Conservation (phyloP, 2,329 filamentous ascomycete species). For the Pezicula rhizophila region DNA sequence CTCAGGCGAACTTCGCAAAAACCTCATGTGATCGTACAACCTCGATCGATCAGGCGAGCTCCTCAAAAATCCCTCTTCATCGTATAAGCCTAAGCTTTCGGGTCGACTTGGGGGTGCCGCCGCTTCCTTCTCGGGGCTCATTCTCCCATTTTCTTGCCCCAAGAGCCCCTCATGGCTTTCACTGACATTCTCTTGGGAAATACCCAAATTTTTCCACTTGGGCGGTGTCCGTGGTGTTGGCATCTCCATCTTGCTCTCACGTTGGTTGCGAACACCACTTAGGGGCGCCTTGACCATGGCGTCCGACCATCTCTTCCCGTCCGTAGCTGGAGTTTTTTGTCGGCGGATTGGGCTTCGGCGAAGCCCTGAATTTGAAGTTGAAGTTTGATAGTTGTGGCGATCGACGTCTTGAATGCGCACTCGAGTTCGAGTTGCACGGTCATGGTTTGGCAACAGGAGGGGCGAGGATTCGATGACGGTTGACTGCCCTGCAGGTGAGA, state of each 20-base stretch:
- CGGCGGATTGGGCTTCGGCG: not conserved
- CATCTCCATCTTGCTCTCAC: constrained; percentile 18
- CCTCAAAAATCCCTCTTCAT: constrained; percentile 20
- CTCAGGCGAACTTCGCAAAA: not conserved
- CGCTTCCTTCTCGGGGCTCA: not conserved
- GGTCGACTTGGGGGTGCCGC: not conserved
- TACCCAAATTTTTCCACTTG: constrained; percentile 4
- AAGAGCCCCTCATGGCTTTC: not conserved
- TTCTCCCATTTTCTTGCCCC: not conserved
- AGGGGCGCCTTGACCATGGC: constrained; percentile 12
- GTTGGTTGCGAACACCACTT: constrained; percentile 2
- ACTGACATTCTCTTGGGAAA: constrained; percentile 3
- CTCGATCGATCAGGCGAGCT: constrained; percentile 11
- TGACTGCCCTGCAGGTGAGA: not conserved
- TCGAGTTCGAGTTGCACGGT: not conserved
- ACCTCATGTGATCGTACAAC: not conserved
- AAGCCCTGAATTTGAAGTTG: not conserved
- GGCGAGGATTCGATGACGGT: not conserved
- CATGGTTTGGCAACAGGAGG: no score
- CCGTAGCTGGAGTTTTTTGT: not conserved
- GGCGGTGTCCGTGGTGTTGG: constrained; percentile 16
- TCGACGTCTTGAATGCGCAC: not conserved
- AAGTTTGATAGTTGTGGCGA: not conserved
- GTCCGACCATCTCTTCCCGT: constrained; percentile 11
- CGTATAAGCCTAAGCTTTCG: constrained; percentile 17